Base-by-base conservation (phyloP, 306 rosid genomes). In the Neltuma alba region DNA sequence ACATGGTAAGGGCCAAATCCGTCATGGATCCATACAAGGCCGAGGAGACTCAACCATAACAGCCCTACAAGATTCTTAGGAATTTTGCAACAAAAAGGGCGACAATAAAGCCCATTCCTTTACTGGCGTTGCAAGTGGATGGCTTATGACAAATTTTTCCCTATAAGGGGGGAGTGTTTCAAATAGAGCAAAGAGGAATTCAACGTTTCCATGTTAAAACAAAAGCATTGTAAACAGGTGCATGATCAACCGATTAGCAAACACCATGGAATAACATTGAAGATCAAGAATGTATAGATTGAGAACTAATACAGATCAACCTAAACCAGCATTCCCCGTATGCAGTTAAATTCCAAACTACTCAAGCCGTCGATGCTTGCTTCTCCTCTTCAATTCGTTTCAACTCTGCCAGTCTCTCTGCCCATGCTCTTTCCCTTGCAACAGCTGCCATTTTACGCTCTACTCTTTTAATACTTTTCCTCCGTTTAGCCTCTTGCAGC, bases 391-490 rank as follows among this genome's bases (percentile, higher is more conserved):
- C 91, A 6, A 81, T 84, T 75, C 72, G 83, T 83, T 88, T 91
- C 88, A 91, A 83, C 80, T 89, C 89, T 21, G 87, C 81, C 47
- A 89, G 76, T 79, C 87, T 91, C 74, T 79, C 82, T 62, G 88
- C 62, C 92, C 90, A 92, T 15, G 88, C 92, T 67, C 90, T 85
- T 33, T 87, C 91, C 80, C 99, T 90, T 36, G 98, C 99, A 69
- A 96, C 98, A 63, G 94, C 96, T 75, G 98, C 98, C 96, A 96
- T 96, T 82, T 93, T 96, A 3, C 90, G 89, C 85, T 96, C 99
- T 54, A 96, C 92, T 77, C 82, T 89, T 87, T 89, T 76, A 44
- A 90, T 85, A 42, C 69, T 78, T 82, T 93, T 96, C 89, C 85
- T 96, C 83, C 89, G 86, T 11, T 90, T 84, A 69, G 98, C 97